A percentile compares a stretch with the other conserved stretches of the same genome.
Evolutionary conservation across 208 protist genomes (phyloP).

Genomic region (Leptomonas seymouri): DNA sequence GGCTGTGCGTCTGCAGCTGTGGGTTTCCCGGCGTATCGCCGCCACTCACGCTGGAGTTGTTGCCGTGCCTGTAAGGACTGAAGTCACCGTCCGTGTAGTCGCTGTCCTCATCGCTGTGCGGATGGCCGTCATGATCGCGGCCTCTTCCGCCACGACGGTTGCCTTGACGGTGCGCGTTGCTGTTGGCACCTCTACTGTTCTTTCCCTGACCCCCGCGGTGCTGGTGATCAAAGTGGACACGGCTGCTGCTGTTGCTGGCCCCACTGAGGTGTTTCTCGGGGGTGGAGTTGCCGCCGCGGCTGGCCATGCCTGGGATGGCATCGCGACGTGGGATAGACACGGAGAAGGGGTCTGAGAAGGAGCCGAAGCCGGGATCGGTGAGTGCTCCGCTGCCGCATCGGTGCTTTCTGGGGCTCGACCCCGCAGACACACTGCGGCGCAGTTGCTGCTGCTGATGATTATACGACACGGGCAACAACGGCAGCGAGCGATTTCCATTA

Average conservation of each 20-base stretch:
- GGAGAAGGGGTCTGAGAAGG: slow-evolving; percentile 13
- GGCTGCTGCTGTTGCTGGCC: slow-evolving; percentile 4
- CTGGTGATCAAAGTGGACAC: background rate
- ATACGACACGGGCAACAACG: background rate
- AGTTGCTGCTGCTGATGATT: background rate
- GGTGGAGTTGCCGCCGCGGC: slow-evolving; percentile 3
- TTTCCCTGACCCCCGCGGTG: background rate
- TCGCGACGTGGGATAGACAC: background rate
- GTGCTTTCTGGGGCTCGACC: background rate
- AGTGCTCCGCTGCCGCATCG: slow-evolving; percentile 1
- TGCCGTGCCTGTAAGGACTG: background rate
- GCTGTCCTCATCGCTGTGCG: background rate
- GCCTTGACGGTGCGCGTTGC: background rate
- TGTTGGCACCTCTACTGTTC: background rate
- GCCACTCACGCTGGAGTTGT: slow-evolving; percentile 9
- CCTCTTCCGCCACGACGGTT: background rate
- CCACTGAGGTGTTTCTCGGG: slow-evolving; percentile 17
- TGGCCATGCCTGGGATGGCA: background rate
- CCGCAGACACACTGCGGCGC: slow-evolving; percentile 20
- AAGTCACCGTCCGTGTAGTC: slow-evolving; percentile 14
- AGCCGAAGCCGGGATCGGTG: slow-evolving; percentile 15
- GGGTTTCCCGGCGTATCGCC: slow-evolving; percentile 45
- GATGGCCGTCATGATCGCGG: background rate
- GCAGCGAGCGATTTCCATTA: slow-evolving; percentile 9
- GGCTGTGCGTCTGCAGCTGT: slow-evolving; percentile 57